Base-by-base conservation (phyloP, 2,329 filamentous ascomycete genomes). In the Talaromyces rugulosus region DNA sequence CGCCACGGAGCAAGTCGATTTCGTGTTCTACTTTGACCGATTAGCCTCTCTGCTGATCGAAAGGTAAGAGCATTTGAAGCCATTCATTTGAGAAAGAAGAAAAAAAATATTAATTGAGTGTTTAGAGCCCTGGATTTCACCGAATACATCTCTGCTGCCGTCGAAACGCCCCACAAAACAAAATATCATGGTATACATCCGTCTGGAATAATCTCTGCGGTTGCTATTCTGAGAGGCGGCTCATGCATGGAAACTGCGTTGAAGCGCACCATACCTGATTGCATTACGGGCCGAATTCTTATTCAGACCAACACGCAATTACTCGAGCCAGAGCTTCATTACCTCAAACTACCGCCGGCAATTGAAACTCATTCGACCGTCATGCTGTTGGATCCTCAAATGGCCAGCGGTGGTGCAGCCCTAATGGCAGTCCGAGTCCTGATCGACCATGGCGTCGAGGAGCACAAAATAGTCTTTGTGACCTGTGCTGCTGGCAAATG, bases 361-460 rank as follows among this genome's bases (percentile, higher is more conserved):
- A 90, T 98, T 61, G 79, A 84, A 63, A 76, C 84, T 50, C 90
- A 96, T 71, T 88, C 91, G 66, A 89, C 89, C 56, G 92, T 99
- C 18, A 81, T 99, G 63, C 81, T 99, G 7, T 81, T 98, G 23
- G 95, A 98, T 75, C 89, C 93, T 14, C 95, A 99, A 73, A 97
- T 98, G 90, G 92, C 91, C 30, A 93, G 89, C 64, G 95, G 95
- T 51, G 94, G 93, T 40, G 86, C 87, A 12, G 87, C 86, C 4
- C 80, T 99, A 62, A 99, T 99, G 95, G 92, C 95, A 0, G 93
- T 98, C 50, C 90, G 95, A 71, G 91, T 98, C n/a, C 80, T 99
- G 59, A 87, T 96, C 16, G 95, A 99, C 74, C 93, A 98, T 71
- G 95, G 95, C 11, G 93, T 98, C 6, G 80, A 86, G 5, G 88